Evolutionary conservation across 2,329 filamentous ascomycete species (phyloP).

Genomic region (Diplocarpon mali): DNA sequence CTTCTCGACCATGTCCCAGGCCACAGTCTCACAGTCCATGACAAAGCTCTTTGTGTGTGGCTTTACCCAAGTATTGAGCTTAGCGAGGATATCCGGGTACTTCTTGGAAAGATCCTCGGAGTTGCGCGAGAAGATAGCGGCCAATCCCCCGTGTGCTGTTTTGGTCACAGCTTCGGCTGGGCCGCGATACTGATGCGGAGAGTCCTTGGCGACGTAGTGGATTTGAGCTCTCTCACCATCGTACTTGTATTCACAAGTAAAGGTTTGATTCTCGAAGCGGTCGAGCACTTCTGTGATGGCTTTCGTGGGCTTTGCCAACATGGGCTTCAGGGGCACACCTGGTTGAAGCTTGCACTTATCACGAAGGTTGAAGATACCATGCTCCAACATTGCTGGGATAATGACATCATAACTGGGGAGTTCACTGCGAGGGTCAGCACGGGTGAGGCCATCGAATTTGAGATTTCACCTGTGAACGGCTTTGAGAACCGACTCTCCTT

Average conservation of each 20-base stretch:
- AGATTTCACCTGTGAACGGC: slow-evolving; percentile 66
- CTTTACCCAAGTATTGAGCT: slow-evolving; percentile 83
- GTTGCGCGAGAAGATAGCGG: slow-evolving; percentile 93
- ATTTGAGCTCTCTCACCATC: slow-evolving; percentile 98
- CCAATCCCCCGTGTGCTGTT: slow-evolving; percentile 46
- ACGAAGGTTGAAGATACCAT: slow-evolving; percentile 72
- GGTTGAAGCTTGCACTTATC: slow-evolving; percentile 86
- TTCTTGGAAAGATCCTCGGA: slow-evolving; percentile 96
- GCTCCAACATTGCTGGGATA: slow-evolving; percentile 75
- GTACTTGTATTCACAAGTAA: slow-evolving; percentile 99
- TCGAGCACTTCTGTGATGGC: slow-evolving; percentile 96
- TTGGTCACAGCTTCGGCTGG: slow-evolving; percentile 50
- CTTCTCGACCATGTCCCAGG: slow-evolving; percentile 90
- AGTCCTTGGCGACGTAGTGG: slow-evolving; percentile 83
- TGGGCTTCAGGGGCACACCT: slow-evolving; percentile 90
- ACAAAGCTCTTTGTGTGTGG: slow-evolving; percentile 87
- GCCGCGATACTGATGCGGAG: slow-evolving; percentile 56
- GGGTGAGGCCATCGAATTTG: not conserved
- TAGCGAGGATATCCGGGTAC: slow-evolving; percentile 88
- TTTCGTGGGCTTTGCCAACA: slow-evolving; percentile 97
- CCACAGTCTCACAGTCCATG: slow-evolving; percentile 95
- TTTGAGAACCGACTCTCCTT: slow-evolving; percentile 80
- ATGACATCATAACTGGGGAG: slow-evolving; percentile 93
- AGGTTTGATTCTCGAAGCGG: slow-evolving; percentile 87
- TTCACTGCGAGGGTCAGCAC: slow-evolving; percentile 50